Conservation (phyloP, 2,329 filamentous ascomycete genomes). For the Ophiocordyceps robertsii region DNA sequence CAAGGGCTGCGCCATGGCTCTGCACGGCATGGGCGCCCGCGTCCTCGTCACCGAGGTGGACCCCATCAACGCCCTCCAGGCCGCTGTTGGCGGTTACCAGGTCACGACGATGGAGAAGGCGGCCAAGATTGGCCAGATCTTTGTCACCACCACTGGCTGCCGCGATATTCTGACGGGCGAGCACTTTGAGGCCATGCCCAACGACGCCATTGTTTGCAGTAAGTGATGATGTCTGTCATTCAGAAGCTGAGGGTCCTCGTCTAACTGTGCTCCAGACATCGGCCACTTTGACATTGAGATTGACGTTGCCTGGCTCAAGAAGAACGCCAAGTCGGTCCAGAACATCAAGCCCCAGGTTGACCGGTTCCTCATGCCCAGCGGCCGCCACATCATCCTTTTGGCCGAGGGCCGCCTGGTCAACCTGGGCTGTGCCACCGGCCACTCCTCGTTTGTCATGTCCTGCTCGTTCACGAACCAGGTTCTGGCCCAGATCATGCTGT, state of each 20-base stretch:
- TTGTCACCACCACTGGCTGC: conserved; percentile 98
- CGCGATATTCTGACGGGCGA: conserved; percentile 85
- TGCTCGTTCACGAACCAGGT: conserved; percentile 99
- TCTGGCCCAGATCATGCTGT: conserved; percentile 96
- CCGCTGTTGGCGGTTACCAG: conserved; percentile 92
- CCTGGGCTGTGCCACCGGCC: conserved; percentile 95
- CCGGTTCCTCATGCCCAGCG: conserved; percentile 87
- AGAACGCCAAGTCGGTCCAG: conserved; percentile 81
- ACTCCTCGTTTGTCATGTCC: conserved; percentile 99
- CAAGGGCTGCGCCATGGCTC: conserved; percentile 94
- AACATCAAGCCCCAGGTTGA: conserved; percentile 99
- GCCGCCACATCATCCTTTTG: conserved; percentile 95
- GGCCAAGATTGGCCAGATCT: conserved; percentile 81
- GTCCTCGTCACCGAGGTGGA: conserved; percentile 95
- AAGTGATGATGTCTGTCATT: conserved; percentile 19
- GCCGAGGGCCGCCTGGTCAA: conserved; percentile 98
- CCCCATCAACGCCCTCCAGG: conserved; percentile 99
- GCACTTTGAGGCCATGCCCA: conserved; percentile 92
- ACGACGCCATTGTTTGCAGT: conserved; percentile 98
- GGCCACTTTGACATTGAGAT: conserved; percentile 99
- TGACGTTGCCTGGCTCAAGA: conserved; percentile 98
- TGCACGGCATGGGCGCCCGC: conserved; percentile 93
- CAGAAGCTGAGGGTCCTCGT: background rate
- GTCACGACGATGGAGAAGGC: conserved; percentile 98
- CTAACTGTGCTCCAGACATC: conserved; percentile 48